Conservation (phyloP, 345 rosid genomes). For the Linum lewisii region DNA sequence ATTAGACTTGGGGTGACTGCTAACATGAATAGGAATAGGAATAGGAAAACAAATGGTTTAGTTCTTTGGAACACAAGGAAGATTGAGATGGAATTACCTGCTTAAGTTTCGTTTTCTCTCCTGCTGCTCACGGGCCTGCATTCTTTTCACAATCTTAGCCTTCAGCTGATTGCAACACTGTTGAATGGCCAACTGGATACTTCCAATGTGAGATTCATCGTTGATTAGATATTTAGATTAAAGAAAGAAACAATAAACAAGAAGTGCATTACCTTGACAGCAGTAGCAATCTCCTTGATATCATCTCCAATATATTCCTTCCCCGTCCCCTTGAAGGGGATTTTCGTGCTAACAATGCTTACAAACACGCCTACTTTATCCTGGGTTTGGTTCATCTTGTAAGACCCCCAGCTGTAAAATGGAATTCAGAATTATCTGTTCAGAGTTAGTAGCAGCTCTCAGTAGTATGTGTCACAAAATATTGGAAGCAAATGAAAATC, state of each 20-base stretch:
- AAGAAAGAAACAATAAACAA: background rate
- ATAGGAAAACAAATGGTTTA: too few relatives aligned
- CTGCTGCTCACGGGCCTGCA: conserved; percentile 90
- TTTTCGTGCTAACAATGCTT: conserved; percentile 91
- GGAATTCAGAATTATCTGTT: background rate
- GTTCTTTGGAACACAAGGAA: too few relatives aligned
- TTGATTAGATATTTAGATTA: background rate
- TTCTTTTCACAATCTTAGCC: conserved; percentile 67
- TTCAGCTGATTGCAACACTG: conserved; percentile 96
- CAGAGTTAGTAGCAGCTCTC: background rate
- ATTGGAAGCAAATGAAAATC: too few relatives aligned
- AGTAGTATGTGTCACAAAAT: background rate
- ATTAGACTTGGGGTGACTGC: too few relatives aligned
- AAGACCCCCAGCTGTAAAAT: conserved; percentile 69
- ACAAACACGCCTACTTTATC: conserved; percentile 91
- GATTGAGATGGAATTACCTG: too few relatives aligned
- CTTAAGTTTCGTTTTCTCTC: conserved; percentile 79
- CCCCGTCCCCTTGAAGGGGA: conserved; percentile 95
- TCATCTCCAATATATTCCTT: conserved; percentile 97
- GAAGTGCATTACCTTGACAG: conserved; percentile 55
- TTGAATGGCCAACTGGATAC: conserved; percentile 63
- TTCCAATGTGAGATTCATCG: conserved; percentile 15
- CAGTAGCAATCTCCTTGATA: conserved; percentile 81
- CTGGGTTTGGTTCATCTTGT: conserved; percentile 87
- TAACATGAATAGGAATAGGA: too few relatives aligned